A percentile compares a stretch with the other conserved stretches of the same genome.
Evolutionary conservation across 1,284 basidiomycete species (phyloP).

Genomic region (Cystobasidium sp.): DNA sequence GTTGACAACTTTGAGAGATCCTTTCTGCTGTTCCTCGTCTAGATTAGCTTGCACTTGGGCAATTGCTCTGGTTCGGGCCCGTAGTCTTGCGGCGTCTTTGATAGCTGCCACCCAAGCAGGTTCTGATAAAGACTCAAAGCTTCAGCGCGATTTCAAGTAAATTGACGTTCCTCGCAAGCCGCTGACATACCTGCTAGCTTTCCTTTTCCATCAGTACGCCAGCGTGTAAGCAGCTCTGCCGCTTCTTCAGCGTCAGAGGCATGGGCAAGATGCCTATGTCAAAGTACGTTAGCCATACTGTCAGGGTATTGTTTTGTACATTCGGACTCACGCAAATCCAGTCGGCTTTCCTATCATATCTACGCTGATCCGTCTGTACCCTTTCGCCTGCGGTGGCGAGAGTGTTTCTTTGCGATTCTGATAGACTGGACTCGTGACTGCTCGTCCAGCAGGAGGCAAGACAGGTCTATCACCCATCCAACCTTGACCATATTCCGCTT

Average conservation of each 20-base stretch:
- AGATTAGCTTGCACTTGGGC: slow-evolving; percentile 67
- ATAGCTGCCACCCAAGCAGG: slow-evolving; percentile 88
- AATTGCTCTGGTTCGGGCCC: slow-evolving; percentile 73
- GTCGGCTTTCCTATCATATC: slow-evolving; percentile 75
- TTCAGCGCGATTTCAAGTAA: too few species aligned
- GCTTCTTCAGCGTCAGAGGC: slow-evolving; percentile 91
- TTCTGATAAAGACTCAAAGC: slow-evolving; percentile 62
- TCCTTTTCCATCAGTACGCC: slow-evolving; percentile 87
- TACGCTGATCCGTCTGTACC: slow-evolving; percentile 47
- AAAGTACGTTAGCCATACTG: slow-evolving; percentile 46
- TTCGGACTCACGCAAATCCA: slow-evolving; percentile 74
- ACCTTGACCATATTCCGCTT: slow-evolving; percentile 22
- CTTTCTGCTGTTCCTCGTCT: slow-evolving; percentile 46
- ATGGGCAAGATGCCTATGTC: slow-evolving; percentile 81
- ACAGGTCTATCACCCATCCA: slow-evolving; percentile 44
- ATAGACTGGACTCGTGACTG: slow-evolving; percentile 26
- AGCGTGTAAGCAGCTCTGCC: slow-evolving; percentile 81
- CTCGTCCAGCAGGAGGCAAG: slow-evolving; percentile 13
- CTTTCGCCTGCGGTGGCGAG: slow-evolving; percentile 6
- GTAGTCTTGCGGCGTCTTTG: slow-evolving; percentile 73
- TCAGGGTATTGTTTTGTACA: slow-evolving; percentile 1
- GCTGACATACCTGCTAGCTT: slow-evolving; percentile 80
- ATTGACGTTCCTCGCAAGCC: too few species aligned
- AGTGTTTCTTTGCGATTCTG: slow-evolving; percentile 8
- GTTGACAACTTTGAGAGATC: slow-evolving; percentile 78